Base-by-base conservation (phyloP, 805 yeast species). In the Ogataea sp. region DNA sequence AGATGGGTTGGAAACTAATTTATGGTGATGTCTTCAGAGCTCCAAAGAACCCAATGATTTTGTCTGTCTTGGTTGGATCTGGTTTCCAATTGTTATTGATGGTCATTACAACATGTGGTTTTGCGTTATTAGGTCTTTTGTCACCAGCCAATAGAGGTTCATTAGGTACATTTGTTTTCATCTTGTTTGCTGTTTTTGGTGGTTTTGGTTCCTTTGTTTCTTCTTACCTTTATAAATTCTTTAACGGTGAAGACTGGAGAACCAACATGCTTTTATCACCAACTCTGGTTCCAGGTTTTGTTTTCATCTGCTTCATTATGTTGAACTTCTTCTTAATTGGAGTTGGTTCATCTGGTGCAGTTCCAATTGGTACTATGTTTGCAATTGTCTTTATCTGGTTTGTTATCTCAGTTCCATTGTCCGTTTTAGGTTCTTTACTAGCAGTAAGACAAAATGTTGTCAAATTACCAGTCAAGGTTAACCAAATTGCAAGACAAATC, bases 131-230 rank as follows among this genome's bases (percentile, higher is more conserved):
- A 28, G 98, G 98, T 6, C 72, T 93, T 49, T 65, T 90, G 42
- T 87, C 97, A 0, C 97, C 97, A 35, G 84, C 96, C 1, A 89
- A 88, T 56, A 78, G 98, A 65, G 98, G 98, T 32, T 80, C 97
- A 1, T 71, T 93, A 47, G 74, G 93, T 3, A 93, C 98, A 0
- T 85, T 86, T 27, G 81, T 87, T 84, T 83, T 93, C 55, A 71
- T 90, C 35, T 61, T 89, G 32, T 89, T 80, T 64, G 86, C 94
- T 2, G 52, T 84, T 31, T 83, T 81, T 55, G 93, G 97, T 17
- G 71, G 78, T 38, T 68, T 84, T 28, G 93, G 96, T 1, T 86
- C 97, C 0, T 90, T 77, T 55, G 78, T 84, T n/a, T 85, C 96
- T 16, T 85, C 94, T 28, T 74, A 80, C 43, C 61, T 85, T 30